Percentiles rank a stretch among this genome's conserved stretches.
These are phyloP conservation scores for Penicillium paradoxum DNA, from an alignment of 495 filamentous ascomycete genomes.

Conservation along the genomic window DNA sequence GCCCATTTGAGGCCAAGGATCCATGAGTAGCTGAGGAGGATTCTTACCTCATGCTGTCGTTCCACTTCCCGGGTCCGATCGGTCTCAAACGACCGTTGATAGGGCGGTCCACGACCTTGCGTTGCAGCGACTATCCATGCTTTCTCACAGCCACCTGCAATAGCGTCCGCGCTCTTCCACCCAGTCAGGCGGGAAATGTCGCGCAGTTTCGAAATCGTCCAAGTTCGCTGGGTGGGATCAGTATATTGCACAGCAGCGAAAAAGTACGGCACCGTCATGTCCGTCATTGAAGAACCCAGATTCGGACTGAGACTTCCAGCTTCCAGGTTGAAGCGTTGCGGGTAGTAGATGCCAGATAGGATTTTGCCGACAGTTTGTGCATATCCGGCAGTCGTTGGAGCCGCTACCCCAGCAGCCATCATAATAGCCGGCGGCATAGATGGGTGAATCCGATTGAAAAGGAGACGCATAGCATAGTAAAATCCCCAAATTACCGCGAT, in stretches of 20 bases:
- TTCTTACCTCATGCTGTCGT: slow-evolving; percentile 14
- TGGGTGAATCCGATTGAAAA: slow-evolving; percentile 73
- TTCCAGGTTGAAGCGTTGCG: slow-evolving; percentile 55
- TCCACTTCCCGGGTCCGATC: slow-evolving; percentile 9
- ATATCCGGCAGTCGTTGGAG: slow-evolving; percentile 59
- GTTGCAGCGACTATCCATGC: slow-evolving; percentile 71
- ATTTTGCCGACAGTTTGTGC: slow-evolving; percentile 78
- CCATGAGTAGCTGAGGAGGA: not conserved
- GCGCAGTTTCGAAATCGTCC: slow-evolving; percentile 66
- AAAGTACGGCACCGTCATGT: slow-evolving; percentile 75
- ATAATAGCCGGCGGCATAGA: slow-evolving; percentile 90
- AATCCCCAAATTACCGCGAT: slow-evolving; percentile 82
- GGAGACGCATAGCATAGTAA: slow-evolving; percentile 75
- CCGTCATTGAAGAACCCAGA: slow-evolving; percentile 76
- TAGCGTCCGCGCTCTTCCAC: slow-evolving; percentile 75
- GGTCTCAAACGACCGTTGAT: slow-evolving; percentile 45
- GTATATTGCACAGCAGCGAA: slow-evolving; percentile 81
- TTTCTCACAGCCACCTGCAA: slow-evolving; percentile 77
- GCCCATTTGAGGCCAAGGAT: not conserved
- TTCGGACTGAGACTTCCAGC: slow-evolving; percentile 63
- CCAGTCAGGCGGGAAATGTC: slow-evolving; percentile 77
- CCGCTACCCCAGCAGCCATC: slow-evolving; percentile 70
- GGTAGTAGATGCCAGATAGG: slow-evolving; percentile 64
- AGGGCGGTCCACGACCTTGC: slow-evolving; percentile 70
- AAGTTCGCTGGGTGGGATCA: slow-evolving; percentile 64